Evolutionary conservation across 768 basidiomycete species (phyloP), one percentile per base, ranked within the genome.

Genomic region (Mycena haematopus): DNA sequence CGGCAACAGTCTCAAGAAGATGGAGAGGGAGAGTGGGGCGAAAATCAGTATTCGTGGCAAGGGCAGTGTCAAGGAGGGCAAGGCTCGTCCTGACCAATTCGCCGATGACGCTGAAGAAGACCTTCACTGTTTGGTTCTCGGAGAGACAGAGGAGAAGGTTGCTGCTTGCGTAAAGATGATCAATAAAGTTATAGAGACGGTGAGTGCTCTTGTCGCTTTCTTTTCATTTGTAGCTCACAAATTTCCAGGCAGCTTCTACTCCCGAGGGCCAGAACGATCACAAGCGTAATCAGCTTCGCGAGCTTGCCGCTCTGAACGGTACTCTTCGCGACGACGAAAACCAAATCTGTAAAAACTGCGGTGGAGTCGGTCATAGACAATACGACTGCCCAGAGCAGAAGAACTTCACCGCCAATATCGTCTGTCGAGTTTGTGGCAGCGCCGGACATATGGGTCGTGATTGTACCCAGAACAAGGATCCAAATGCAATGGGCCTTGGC

Each of bases 241-340:
- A 7, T 49, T 60, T 44, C 0, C 70, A 99, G 96, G 97, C 97
- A 62, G 97, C 97, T 14, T 99, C 96, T 15, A 97, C 96, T 8
- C 97, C 97, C 7, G 97, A 99, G 81, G 97, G 96, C 31, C 95
- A 99, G 78, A 99, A 99, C 74, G 96, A 97, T 71, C 97, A 99
- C 81, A 99, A 99, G 76, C 92, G 96, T 56, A 98, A 96, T 72
- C 97, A 99, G 78, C 88, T 99, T 47, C 93, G 97, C 70, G 97
- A 99, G 75, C 85, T 99, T 49, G 97, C 97, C 19, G 95, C 95
- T 21, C 80, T 99, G 59, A 99, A 99, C 73, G 97, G 97, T 78
- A 99, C 97, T 47, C 89, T 99, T 58, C 95, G 97, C 70, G 97
- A 99, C 72, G 97, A 99, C 75, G 97, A 99, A 80, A 99, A 99